phyloP scores from a whole-genome alignment of 371 early-diverging fungal genomes.

The Mortierella sp. region DNA sequence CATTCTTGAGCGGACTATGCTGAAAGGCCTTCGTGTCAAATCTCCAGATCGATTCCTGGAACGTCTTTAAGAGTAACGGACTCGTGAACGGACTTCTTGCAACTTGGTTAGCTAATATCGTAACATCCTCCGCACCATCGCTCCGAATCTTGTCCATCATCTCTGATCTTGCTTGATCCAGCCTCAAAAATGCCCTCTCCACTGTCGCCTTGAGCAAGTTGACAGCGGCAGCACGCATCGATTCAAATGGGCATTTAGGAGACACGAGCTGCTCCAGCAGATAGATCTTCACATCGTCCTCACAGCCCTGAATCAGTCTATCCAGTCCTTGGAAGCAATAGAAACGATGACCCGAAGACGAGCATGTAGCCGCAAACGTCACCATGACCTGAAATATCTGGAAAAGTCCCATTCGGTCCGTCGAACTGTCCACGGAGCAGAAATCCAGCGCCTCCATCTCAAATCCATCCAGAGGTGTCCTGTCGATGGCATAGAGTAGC shows the following conservation, averaged over 20 bases:
- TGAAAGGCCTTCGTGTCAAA: constrained; percentile 32
- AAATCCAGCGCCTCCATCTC: constrained; percentile 37
- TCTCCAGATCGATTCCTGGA: constrained; percentile 17
- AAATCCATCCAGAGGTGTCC: constrained; percentile 26
- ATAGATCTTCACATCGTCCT: constrained; percentile 41
- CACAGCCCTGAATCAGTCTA: constrained; percentile 33
- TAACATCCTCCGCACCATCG: background rate
- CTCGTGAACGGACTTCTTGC: constrained; percentile 38
- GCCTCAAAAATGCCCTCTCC: constrained; percentile 26
- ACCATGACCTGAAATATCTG: constrained; percentile 49
- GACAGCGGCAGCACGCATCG: constrained; percentile 46
- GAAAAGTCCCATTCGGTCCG: constrained; percentile 42
- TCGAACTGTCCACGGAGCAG: constrained; percentile 31
- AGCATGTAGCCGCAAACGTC: constrained; percentile 43
- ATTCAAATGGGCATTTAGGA: constrained; percentile 38
- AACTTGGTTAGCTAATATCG: background rate
- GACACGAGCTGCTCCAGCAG: constrained; percentile 36
- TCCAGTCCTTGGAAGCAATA: constrained; percentile 45
- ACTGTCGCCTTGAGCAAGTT: constrained; percentile 44
- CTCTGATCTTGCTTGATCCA: constrained; percentile 20
- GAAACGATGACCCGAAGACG: constrained; percentile 36
- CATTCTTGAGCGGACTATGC: constrained; percentile 26
- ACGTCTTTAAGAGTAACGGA: constrained; percentile 33
- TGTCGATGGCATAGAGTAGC: constrained; percentile 42
- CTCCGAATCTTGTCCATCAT: constrained; percentile 11